Conservation (phyloP, 2,329 filamentous ascomycete genomes). For the Acrocalymma vagum region DNA sequence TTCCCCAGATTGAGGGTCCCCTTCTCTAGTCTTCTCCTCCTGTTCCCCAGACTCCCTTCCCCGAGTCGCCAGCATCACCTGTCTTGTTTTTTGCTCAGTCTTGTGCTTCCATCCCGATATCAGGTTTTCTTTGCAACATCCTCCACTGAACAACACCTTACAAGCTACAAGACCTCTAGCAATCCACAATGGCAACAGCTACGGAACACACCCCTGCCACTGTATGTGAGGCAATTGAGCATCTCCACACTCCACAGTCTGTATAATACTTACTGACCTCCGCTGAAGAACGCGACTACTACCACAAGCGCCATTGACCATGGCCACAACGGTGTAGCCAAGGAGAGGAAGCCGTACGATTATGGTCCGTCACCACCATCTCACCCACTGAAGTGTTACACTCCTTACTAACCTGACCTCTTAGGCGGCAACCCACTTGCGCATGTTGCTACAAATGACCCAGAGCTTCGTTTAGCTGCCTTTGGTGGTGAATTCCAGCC, state of each 20-base stretch:
- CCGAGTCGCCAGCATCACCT: conserved; percentile 3
- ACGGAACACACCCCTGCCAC: conserved; percentile 44
- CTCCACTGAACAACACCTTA: conserved; percentile 11
- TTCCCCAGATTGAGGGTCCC: conserved; percentile 36
- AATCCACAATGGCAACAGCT: conserved; percentile 52
- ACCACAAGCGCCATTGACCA: conserved; percentile 50
- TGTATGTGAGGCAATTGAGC: conserved; percentile 27
- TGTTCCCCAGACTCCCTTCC: conserved; percentile 33
- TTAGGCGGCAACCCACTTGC: conserved; percentile 59
- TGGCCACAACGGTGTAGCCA: conserved; percentile 42
- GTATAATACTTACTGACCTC: not conserved
- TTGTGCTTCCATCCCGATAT: conserved; percentile 9
- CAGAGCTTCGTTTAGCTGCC: conserved; percentile 54
- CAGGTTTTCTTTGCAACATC: conserved; percentile 1
- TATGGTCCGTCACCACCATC: conserved; percentile 49
- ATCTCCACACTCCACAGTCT: not conserved
- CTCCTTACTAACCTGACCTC: conserved; percentile 6
- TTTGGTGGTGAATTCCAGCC: conserved; percentile 64
- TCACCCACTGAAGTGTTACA: not conserved
- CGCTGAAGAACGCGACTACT: conserved; percentile 36
- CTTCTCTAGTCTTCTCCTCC: conserved; percentile 14
- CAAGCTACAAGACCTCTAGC: not conserved
- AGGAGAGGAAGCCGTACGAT: conserved; percentile 57
- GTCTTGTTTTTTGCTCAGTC: conserved; percentile 5
- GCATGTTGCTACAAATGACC: conserved; percentile 59